Evolutionary conservation across 441 rosid genomes (phyloP), one percentile per base, ranked within the genome.

Genomic region (Dalechampia spathulata): DNA sequence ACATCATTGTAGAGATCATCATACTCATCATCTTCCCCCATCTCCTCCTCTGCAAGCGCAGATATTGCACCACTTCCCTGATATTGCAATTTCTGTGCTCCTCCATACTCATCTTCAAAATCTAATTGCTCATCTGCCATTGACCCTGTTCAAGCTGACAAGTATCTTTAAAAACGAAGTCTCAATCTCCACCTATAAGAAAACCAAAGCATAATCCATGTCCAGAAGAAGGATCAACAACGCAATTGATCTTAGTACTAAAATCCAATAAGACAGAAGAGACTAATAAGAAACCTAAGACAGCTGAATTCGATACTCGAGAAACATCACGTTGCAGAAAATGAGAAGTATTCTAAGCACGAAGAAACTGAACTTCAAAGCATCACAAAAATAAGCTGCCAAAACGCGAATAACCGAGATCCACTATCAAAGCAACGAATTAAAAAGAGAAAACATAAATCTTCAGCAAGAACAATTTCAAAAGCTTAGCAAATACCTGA

Each of bases 1-100:
- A 92, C 97, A 74, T 92, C 97, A 49, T 91, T 92, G 57, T 92
- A 92, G 16, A 92, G 82, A 74, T 92, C 99, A 67, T 89, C 99
- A 28, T 83, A 92, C 57, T 92, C 99, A 59, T 92, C 99, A 58
- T 92, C 98, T 61, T 91, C 99, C 41, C 91, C 97, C 72, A 92
- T 60, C 41, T 85, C 99, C 64, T 85, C 99, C 60, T 93, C 99
- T 5, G 87, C 88, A 55, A 93, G 77, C 22, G 99, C 97, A 59
- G 97, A 87, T 59, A 93, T 93, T 46, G 99, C 82, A 64, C 89
- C 99, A 54, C 82, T 74, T 42, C 95, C 93, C 63, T 88, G 98
- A 73, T 78, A 84, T 52, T 72, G 81, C 68, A 73, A 72, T 84
- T 80, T 79, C 61, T 78, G 90, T 59, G 72, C 67, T 49, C 81